These are phyloP conservation scores for Sporisorium sorghi DNA, from an alignment of 1,284 basidiomycete genomes.

Conservation along the genomic window DNA sequence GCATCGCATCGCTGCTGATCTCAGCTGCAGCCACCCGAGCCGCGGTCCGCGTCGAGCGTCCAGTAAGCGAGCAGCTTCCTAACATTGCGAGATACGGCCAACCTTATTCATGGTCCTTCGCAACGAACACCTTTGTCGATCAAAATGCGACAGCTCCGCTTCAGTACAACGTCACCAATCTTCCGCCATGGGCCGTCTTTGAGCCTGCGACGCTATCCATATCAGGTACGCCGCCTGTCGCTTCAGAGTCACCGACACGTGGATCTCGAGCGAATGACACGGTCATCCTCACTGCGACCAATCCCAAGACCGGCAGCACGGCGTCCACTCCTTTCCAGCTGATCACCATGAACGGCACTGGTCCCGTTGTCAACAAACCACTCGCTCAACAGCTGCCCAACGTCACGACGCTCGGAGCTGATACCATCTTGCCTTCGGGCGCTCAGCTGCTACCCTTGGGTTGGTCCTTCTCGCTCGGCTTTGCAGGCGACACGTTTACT, in stretches of 20 bases:
- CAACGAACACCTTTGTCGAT: conserved; percentile 52
- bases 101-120: conserved; percentile 59
- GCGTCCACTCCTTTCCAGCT: conserved; percentile 46
- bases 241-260: conserved; percentile 5
- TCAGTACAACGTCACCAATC: conserved; percentile 34
- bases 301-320: conserved; percentile 26
- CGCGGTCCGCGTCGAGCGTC: conserved; percentile 38
- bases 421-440: conserved; percentile 59
- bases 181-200: conserved; percentile 62
- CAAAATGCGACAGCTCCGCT: conserved; percentile 33
- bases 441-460: conserved; percentile 79
- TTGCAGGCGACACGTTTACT: conserved; percentile 78
- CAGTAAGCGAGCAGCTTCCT: conserved; percentile 55
- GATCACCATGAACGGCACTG: conserved; percentile 50
- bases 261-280: conserved; percentile 14
- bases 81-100: conserved; percentile 55
- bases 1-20: conserved; percentile 15
- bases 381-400: conserved; percentile 60
- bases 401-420: conserved; percentile 53
- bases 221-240: conserved; percentile 49
- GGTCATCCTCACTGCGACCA: conserved; percentile 25
- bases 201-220: conserved; percentile 48
- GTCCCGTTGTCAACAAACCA: conserved; percentile 57
- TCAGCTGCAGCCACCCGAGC: conserved; percentile 8
- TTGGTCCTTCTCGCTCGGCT: conserved; percentile 93